A percentile compares a stretch with the other conserved stretches of the same genome.
Conservation (phyloP, 2,329 filamentous ascomycete genomes). For the Ophiocordyceps australis region DNA sequence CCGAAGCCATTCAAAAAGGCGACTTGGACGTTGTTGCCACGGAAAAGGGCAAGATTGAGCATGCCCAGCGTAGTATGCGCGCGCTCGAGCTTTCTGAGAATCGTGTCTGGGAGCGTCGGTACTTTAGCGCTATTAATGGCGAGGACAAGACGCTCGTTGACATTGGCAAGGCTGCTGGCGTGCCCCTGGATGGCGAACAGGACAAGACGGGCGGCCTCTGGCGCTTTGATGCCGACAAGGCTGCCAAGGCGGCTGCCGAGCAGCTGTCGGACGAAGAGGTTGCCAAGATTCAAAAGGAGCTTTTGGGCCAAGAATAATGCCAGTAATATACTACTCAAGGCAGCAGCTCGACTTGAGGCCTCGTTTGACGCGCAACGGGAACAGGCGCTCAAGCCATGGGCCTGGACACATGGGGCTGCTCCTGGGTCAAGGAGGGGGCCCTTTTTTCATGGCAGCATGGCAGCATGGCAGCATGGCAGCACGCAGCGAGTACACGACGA, state of each 20-base stretch:
- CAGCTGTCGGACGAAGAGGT: constrained; percentile 19
- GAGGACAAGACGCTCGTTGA: constrained; percentile 23
- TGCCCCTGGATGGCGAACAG: constrained; percentile 31
- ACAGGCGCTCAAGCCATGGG: no score
- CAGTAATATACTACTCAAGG: no score
- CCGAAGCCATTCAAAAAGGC: constrained; percentile 58
- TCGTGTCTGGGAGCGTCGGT: constrained; percentile 63
- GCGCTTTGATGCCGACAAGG: constrained; percentile 35
- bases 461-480: no score
- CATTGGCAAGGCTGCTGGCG: constrained; percentile 26
- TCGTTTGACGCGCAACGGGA: no score
- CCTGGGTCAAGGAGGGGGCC: no score
- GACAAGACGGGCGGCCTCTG: constrained; percentile 44
- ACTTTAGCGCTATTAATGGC: constrained; percentile 45
- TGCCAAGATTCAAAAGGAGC: constrained; percentile 24
- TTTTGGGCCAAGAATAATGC: constrained; percentile 20
- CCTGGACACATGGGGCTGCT: no score
- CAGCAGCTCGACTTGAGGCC: no score
- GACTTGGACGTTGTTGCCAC: constrained; percentile 65
- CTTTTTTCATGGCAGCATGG: no score
- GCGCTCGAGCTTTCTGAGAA: constrained; percentile 59
- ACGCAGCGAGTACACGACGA: no score
- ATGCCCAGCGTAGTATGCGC: constrained; percentile 60
- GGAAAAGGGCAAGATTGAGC: constrained; percentile 83
- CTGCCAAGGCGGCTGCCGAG: constrained; percentile 15